Evolutionary conservation across 495 filamentous ascomycete genomes (phyloP).

Genomic region (Penicillium manginii): DNA sequence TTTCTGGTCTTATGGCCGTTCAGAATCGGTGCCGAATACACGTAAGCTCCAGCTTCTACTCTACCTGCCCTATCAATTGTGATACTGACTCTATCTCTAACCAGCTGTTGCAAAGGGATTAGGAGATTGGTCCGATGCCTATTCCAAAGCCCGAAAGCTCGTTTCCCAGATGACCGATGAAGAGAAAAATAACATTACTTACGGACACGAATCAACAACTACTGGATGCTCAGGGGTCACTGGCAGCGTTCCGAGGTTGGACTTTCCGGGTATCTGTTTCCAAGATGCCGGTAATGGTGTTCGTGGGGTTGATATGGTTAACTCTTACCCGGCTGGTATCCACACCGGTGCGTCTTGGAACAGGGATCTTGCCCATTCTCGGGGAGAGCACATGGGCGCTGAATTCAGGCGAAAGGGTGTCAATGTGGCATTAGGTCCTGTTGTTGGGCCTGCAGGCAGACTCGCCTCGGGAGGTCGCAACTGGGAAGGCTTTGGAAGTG

Average conservation of each 20-base stretch:
- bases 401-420: constrained; percentile 62
- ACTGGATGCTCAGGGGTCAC: constrained; percentile 64
- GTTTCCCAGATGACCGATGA: constrained; percentile 61
- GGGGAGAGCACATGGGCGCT: constrained; percentile 56
- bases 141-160: constrained; percentile 52
- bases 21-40: background rate
- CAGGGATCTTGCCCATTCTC: constrained; percentile 43
- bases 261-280: constrained; percentile 65
- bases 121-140: constrained; percentile 55
- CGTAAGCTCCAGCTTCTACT: background rate
- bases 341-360: constrained; percentile 34
- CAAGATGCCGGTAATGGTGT: constrained; percentile 65
- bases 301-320: constrained; percentile 2
- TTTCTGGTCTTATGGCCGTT: constrained; percentile 3
- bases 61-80: background rate
- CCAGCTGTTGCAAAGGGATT: constrained; percentile 48
- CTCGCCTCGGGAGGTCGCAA: constrained; percentile 79
- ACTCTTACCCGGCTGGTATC: constrained; percentile 1
- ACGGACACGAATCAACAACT: constrained; percentile 54
- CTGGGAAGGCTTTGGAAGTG: constrained; percentile 81
- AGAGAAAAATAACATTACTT: constrained; percentile 60
- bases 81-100: background rate
- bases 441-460: constrained; percentile 73
- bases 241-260: constrained; percentile 52
- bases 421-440: constrained; percentile 61